Conservation (phyloP, 768 basidiomycete genomes). For the Myochromella boudieri region DNA sequence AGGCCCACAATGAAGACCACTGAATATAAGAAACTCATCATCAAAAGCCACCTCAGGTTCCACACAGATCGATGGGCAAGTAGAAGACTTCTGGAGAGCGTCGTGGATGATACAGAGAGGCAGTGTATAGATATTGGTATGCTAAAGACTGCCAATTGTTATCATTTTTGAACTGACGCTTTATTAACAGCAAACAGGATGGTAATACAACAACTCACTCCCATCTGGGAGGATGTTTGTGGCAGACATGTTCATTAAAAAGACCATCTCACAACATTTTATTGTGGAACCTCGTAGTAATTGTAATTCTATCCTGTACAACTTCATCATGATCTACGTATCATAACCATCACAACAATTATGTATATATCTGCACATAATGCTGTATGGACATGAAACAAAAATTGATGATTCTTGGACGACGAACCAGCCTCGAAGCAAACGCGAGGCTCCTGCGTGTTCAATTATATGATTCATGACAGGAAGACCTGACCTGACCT, state of each 20-base stretch:
- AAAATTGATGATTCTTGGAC: too few relatives aligned
- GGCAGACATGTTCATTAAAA: background rate
- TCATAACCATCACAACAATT: too few relatives aligned
- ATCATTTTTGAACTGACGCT: background rate
- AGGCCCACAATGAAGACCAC: slow-evolving; percentile 51
- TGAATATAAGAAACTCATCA: slow-evolving; percentile 65
- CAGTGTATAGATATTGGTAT: slow-evolving; percentile 65
- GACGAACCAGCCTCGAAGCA: too few relatives aligned
- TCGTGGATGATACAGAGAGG: slow-evolving; percentile 57
- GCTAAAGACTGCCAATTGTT: slow-evolving; percentile 14
- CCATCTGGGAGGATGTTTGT: slow-evolving; percentile 54
- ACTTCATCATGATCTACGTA: too few relatives aligned
- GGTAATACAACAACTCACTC: slow-evolving; percentile 73
- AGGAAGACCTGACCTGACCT: too few relatives aligned
- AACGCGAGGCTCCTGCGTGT: too few relatives aligned
- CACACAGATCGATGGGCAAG: slow-evolving; percentile 83
- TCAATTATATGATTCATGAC: too few relatives aligned
- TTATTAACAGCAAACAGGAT: slow-evolving; percentile 37
- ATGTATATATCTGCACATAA: too few relatives aligned
- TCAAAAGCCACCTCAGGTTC: slow-evolving; percentile 72
- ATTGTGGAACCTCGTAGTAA: background rate
- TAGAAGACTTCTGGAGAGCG: slow-evolving; percentile 56
- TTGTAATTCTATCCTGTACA: too few relatives aligned
- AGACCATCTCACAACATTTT: background rate
- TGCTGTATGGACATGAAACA: too few relatives aligned